Evolutionary conservation across 2,329 filamentous ascomycete species (phyloP), one percentile per base, ranked within the genome.

Genomic region (Beauveria brongniartii): DNA sequence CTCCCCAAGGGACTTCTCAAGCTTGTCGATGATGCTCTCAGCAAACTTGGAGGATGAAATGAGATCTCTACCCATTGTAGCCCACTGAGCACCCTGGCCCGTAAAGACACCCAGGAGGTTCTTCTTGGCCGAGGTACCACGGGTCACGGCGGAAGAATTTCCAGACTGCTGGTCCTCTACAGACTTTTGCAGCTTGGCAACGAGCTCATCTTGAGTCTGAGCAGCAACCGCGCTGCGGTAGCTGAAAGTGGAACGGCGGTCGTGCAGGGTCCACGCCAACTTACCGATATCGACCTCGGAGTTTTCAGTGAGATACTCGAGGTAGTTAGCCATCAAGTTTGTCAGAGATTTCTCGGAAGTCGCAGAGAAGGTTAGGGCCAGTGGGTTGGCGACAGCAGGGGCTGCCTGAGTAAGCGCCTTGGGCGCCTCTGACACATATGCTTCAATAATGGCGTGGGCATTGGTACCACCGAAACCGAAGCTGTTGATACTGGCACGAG

Each of bases 381-480:
- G 54, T 22, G 55, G 54, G 34, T 57, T 54, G 16, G 60, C 48
- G 28, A 48, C 48, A 52, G 54, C 55, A 14, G 54, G 47, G 9
- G 55, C 55, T 26, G 47, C 54, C 48, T 62, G 54, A n/a, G 54
- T 53, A 1, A 76, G 74, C 4, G 74, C 71, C 40, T 71, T 71
- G 60, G 58, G 58, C 58, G 51, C 58, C 51, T 71, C 70, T 22
- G 75, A 65, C 10, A 78, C 72, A 41, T 62, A 62, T 1, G 48
- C 55, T 43, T 62, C 61, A 62, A 62, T 55, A 16, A 62, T 60
- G 1, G 71, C 69, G 62, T 78, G 76, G 10, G 72, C 74, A 63
- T 78, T 78, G 18, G 76, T 74, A 48, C 70, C 74, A 44, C 73
- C 75, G 51, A 74, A 77, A 2, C 76, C 76, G 56, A 79, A 79